Base-by-base conservation (phyloP, 768 basidiomycete genomes). In the Dentipellis fragilis region DNA sequence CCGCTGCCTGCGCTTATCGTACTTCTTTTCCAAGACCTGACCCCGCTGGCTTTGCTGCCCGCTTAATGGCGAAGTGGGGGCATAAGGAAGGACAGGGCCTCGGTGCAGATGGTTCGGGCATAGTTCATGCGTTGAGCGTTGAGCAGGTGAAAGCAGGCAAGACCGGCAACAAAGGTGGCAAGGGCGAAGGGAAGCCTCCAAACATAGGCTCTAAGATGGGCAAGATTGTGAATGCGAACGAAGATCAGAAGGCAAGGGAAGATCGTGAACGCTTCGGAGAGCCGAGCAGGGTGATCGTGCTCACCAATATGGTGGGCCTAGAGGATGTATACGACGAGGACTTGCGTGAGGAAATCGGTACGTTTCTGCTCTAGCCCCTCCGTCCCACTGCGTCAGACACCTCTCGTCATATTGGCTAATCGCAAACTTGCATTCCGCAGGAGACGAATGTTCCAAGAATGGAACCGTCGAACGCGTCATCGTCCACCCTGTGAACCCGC, bases 51-150 rank as follows among this genome's bases (percentile, higher is more conserved):
- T 92, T 94, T 62, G 91, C 91, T 35, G 84, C 85, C 11, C 84
- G 89, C 36, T 66, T 95, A 62, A 95, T 96, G 93, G 89, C 89
- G 2, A 96, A 93, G 72, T 94, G 89, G 89, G 94, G 94, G 0
- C 92, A 96, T 67, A 88, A 89, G 66, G 90, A 91, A 67, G 95
- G 95, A 1, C 85, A 93, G 70, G 94, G 94, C 10, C 77, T 97
- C 1, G 95, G 95, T 36, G 85, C 79, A 0, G 83, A 89, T 57
- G 89, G 84, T 8, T 77, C 79, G 2, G 93, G 93, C 1, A 94
- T 98, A 47, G 82, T 94, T 46, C 88, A 94, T 56, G 92, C 94
- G 5, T 78, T 97, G 4, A 79, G 84, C 0, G 87, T 95, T 19
- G 89, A 94, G 65, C 85, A 87, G 54, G 60, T 75, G 56, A 72